Evolutionary conservation across 257 asterid genomes (phyloP), one percentile per base, ranked within the genome.

Genomic region (Gynochthodes officinalis): DNA sequence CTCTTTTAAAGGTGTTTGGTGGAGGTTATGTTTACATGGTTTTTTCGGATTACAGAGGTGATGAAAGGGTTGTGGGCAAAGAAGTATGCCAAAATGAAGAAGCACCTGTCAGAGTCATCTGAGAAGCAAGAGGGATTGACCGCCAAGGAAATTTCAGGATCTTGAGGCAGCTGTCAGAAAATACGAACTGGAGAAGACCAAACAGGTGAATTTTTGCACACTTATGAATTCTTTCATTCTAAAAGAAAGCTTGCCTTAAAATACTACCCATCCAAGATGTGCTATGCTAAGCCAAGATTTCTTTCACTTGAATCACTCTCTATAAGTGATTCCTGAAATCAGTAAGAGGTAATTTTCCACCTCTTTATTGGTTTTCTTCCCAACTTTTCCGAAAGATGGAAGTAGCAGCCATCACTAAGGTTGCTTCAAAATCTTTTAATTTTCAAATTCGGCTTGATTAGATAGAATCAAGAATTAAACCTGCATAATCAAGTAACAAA

Each of bases 51-150:
- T 75, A 2, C 42, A 84, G 88, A 81, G 63, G 83, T 89, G 69
- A 86, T 88, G 98, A 90, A 90, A 69, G 97, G 96, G 9, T 39
- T 93, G 77, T 82, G 84, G 82, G 96, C 90, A 4, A 93, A 90
- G 80, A 90, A 88, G 62, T 86, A 88, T 80, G 90, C 87, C 5
- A 90, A 87, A 40, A 48, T 69, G 87, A 67, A 75, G 87, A 86
- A 88, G 82, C 84, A 84, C 60, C 75, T 76, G 18, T 42, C 81
- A 75, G 81, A 76, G 13, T 73, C 66, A 44, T 63, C 74, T 67
- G 83, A 83, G 30, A 79, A 83, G 70, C 67, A 75, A 52, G 76
- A 78, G 23, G 83, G 81, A 43, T 78, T 81, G 18, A 60, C 67
- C 48, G 75, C 82, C 73, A 84, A 78, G 50, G 80, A 79, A 40